phyloP scores from a whole-genome alignment of 2,329 filamentous ascomycete species.

The Clarireedia monteithiana region DNA sequence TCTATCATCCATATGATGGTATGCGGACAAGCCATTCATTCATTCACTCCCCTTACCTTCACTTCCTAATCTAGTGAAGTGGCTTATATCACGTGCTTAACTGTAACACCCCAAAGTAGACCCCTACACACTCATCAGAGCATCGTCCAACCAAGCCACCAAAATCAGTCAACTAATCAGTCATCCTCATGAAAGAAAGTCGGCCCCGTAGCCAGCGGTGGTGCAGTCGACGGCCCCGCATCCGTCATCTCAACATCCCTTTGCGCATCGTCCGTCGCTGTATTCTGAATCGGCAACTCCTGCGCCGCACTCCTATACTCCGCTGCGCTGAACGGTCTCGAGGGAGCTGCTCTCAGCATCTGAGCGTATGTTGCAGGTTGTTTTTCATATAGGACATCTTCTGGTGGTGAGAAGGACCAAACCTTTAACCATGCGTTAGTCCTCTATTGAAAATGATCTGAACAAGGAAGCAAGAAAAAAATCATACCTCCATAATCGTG shows the following conservation, averaged over 20 bases:
- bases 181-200: conserved; percentile 28
- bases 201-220: conserved; percentile 21
- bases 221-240: conserved; percentile 25
- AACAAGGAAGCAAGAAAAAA: conserved; percentile 9
- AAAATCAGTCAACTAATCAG: background rate
- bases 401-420: conserved; percentile 88
- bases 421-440: conserved; percentile 50
- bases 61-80: background rate
- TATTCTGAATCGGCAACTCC: conserved; percentile 15
- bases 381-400: conserved; percentile 47
- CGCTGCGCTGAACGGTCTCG: conserved; percentile 26
- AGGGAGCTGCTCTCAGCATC: conserved; percentile 15
- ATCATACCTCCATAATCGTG: conserved; percentile 96
- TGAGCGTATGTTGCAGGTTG: conserved; percentile 27
- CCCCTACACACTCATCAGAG: background rate
- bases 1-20: background rate
- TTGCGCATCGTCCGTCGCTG: conserved; percentile 8
- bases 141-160: background rate
- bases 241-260: conserved; percentile 27
- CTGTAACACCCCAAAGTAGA: background rate
- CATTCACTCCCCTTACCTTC: background rate
- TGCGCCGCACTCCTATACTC: conserved; percentile 26
- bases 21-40: background rate
- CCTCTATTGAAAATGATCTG: background rate
- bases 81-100: background rate